Base-by-base conservation (phyloP, 169 alveolate species). In the Plasmodium gaboni region DNA sequence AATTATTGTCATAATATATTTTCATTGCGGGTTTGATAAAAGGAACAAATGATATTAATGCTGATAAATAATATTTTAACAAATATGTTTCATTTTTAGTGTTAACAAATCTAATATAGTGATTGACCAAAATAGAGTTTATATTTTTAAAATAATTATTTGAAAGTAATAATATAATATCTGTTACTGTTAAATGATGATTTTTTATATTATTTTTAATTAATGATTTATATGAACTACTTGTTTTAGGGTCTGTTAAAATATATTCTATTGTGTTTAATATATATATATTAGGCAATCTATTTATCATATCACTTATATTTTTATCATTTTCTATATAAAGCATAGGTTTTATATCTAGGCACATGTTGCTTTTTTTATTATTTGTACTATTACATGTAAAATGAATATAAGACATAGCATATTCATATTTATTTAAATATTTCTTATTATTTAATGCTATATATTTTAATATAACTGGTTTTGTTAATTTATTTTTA, bases 21-120 rank as follows among this genome's bases (percentile, higher is more conserved):
- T 83, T 83, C 50, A 68, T 24, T 55, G 91, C 91, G 32, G 91
- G 91, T 46, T 83, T 83, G 38, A 83, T 83, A 48, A 83, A 83
- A 1, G 91, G 85, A 26, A 48, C 42, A 48, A 83, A 57, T 26
- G 91, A 17, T 57, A 83, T 9, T 51, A 83, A 17, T 32, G 26
- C 73, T 15, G 55, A n/a, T 26, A 83, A 71, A 63, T 55, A 83
- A 17, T 83, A 83, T 38, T 68, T 67, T 22, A 48, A 60, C 71
- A 83, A 12, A 15, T 83, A 32, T 8, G 57, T 17, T 15, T 44
- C 55, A 22, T 28, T 68, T 3, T 83, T 67, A 60, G 85, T 83
- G 48, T 4, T 53, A 24, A 83, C 17, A 28, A 83, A 83, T 1
- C 22, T 12, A n/a, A 42, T 38, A 17, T 68, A 57, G 22, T 83